Evolutionary conservation across 2,329 filamentous ascomycete species (phyloP).

Genomic region (Cladosporium sphaerospermum): DNA sequence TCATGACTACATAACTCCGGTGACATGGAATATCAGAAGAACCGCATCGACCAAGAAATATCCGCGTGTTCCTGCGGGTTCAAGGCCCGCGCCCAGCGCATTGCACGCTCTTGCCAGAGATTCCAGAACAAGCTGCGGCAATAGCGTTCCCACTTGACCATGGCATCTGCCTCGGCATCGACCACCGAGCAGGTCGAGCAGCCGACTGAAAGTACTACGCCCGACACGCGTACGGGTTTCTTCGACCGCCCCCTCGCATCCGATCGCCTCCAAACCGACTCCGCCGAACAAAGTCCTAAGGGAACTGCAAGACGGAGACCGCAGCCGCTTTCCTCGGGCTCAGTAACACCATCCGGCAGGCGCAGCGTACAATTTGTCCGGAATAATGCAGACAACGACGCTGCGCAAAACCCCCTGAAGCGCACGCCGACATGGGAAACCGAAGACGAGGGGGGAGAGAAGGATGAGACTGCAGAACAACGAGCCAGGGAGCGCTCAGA

Average conservation of each 20-base stretch:
- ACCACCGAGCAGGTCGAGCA: slow-evolving; percentile 5
- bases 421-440: slow-evolving; percentile 24
- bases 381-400: slow-evolving; percentile 17
- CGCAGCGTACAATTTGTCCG: slow-evolving; percentile 28
- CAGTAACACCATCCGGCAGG: slow-evolving; percentile 8
- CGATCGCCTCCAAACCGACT: not conserved
- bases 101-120: slow-evolving; percentile 1
- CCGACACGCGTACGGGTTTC: not conserved
- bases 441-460: slow-evolving; percentile 16
- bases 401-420: slow-evolving; percentile 16
- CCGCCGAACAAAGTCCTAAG: slow-evolving; percentile 3
- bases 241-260: slow-evolving; percentile 4
- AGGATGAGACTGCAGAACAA: slow-evolving; percentile 13
- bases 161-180: not conserved
- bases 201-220: not conserved
- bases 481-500: slow-evolving; percentile 9
- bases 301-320: slow-evolving; percentile 2
- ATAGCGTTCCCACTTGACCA: slow-evolving; percentile 8
- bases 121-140: slow-evolving; percentile 8
- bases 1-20: not conserved
- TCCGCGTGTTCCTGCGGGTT: not conserved
- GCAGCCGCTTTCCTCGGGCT: slow-evolving; percentile 2
- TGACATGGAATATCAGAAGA: slow-evolving; percentile 5
- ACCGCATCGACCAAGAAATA: not conserved
- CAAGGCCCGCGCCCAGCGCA: slow-evolving; percentile 1